A percentile compares a stretch with the other conserved stretches of the same genome.
Conservation (phyloP, 371 early-diverging fungal genomes). For the Lichtheimia ramosa region DNA sequence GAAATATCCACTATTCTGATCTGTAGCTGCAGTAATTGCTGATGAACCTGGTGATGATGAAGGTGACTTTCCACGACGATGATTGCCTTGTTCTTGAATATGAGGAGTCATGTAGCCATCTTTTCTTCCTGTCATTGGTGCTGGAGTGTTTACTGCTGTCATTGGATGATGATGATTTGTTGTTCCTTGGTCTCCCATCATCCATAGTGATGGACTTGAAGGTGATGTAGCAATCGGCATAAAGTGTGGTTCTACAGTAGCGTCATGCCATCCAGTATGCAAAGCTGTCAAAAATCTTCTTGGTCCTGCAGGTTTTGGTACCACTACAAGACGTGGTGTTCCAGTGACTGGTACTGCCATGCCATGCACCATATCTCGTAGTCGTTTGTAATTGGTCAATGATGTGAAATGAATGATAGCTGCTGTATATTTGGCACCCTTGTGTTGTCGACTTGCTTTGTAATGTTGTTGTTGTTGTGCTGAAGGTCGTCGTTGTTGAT, state of each 20-base stretch:
- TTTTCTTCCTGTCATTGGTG: too few relatives aligned
- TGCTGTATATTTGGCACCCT: slow-evolving; percentile 34
- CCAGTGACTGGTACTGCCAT: slow-evolving; percentile 8
- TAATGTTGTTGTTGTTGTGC: slow-evolving; percentile 14
- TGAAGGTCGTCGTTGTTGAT: slow-evolving; percentile 23
- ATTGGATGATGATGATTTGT: neutral
- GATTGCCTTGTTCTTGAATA: slow-evolving; percentile 5
- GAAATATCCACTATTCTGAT: too few relatives aligned
- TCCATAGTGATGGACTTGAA: slow-evolving; percentile 25
- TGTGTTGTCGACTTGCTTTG: slow-evolving; percentile 25
- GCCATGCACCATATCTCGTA: slow-evolving; percentile 52
- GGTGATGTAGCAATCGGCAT: slow-evolving; percentile 70
- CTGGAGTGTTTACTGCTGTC: too few relatives aligned
- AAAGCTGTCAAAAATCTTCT: slow-evolving; percentile 65
- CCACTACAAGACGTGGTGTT: slow-evolving; percentile 62
- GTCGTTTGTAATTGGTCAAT: slow-evolving; percentile 53
- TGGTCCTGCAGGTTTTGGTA: slow-evolving; percentile 73
- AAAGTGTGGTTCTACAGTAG: slow-evolving; percentile 57
- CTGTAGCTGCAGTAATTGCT: too few relatives aligned
- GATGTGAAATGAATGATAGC: slow-evolving; percentile 66
- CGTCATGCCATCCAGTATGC: slow-evolving; percentile 61
- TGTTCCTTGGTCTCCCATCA: slow-evolving; percentile 6
- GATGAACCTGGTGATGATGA: too few relatives aligned
- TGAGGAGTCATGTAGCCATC: too few relatives aligned
- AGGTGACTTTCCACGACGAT: slow-evolving; percentile 3